Conservation (phyloP, 2,329 filamentous ascomycete genomes). For the Monilinia fructicola region DNA sequence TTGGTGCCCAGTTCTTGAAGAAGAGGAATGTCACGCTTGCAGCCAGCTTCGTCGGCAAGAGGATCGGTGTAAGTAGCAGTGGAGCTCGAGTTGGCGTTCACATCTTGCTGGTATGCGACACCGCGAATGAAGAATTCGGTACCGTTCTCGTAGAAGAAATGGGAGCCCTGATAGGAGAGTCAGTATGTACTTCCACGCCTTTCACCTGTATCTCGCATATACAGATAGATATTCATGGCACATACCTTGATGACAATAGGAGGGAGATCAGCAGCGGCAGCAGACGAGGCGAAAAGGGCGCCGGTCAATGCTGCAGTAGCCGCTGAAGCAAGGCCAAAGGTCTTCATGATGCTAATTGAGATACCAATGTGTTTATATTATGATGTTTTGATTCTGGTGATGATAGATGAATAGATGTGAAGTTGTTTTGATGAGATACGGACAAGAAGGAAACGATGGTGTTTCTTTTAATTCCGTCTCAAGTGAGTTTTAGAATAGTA, state of each 20-base stretch:
- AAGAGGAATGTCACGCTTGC: constrained; percentile 83
- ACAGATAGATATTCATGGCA: constrained; percentile 5
- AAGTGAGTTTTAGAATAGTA: not conserved
- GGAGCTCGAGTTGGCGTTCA: constrained; percentile 52
- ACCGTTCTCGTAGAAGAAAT: constrained; percentile 52
- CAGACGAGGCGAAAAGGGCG: constrained; percentile 50
- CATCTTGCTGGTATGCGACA: constrained; percentile 90
- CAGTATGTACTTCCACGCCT: constrained; percentile 9
- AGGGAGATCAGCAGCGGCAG: constrained; percentile 55
- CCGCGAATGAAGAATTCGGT: constrained; percentile 92
- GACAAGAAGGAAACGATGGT: not conserved
- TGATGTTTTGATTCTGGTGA: constrained; percentile 32
- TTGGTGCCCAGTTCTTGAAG: constrained; percentile 81
- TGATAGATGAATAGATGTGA: constrained; percentile 8
- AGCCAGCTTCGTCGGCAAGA: constrained; percentile 67
- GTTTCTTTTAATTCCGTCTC: constrained; percentile 4
- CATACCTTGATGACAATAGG: constrained; percentile 50
- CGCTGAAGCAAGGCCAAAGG: constrained; percentile 47
- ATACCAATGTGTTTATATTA: constrained; percentile 18
- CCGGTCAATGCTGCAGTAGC: constrained; percentile 49
- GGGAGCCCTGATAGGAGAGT: constrained; percentile 37
- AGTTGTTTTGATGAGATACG: constrained; percentile 5
- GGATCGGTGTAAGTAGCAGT: constrained; percentile 72
- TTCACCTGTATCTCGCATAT: not conserved
- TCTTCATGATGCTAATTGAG: constrained; percentile 50